phyloP scores from a whole-genome alignment of 805 yeast genomes.

The Lachancea meyersii region DNA sequence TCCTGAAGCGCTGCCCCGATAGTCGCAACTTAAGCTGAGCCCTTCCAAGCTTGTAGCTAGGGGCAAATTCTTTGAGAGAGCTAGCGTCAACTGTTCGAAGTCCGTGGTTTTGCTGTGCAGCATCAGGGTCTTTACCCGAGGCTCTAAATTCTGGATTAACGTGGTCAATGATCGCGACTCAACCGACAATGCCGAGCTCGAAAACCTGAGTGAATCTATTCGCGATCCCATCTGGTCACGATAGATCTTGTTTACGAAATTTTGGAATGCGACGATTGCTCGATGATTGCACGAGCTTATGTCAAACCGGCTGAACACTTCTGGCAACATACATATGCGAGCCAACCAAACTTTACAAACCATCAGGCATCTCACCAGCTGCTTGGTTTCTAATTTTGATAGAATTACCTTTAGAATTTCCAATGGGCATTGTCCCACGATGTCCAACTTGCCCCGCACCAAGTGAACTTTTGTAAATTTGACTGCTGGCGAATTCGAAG shows the following conservation, averaged over 20 bases:
- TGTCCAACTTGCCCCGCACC: background rate
- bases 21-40: slow-evolving; percentile 7
- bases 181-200: slow-evolving; percentile 20
- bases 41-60: slow-evolving; percentile 4
- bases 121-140: slow-evolving; percentile 13
- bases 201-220: slow-evolving; percentile 12
- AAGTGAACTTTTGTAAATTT: background rate
- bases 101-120: slow-evolving; percentile 4
- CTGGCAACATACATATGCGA: slow-evolving; percentile 16
- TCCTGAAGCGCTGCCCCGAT: background rate
- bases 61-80: background rate
- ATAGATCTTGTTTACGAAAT: slow-evolving; percentile 13
- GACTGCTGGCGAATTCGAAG: background rate
- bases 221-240: background rate
- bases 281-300: slow-evolving; percentile 15
- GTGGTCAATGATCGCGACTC: slow-evolving; percentile 18
- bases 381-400: slow-evolving; percentile 15
- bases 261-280: slow-evolving; percentile 14
- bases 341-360: slow-evolving; percentile 23
- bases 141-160: slow-evolving; percentile 13
- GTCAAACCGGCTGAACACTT: slow-evolving; percentile 17
- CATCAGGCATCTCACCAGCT: slow-evolving; percentile 15
- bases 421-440: slow-evolving; percentile 16
- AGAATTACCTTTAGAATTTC: slow-evolving; percentile 25
- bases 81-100: background rate